Base-by-base conservation (phyloP, 2,329 filamentous ascomycete genomes). In the Fusarium sp. region DNA sequence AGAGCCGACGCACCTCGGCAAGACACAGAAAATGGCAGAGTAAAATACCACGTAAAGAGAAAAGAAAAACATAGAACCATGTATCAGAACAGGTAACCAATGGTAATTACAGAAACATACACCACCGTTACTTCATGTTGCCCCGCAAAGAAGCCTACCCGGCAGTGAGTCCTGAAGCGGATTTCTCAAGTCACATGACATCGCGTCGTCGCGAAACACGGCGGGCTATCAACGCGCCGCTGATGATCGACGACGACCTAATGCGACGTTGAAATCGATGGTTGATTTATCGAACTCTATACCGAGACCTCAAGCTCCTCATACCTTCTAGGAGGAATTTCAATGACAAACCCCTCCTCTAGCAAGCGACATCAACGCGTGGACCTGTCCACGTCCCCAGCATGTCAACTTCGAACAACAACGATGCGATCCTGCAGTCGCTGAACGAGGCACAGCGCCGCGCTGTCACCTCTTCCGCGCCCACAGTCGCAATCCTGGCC, bases 401-500 rank as follows among this genome's bases (percentile, higher is more conserved):
- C 65, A 80, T 80, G 78, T 61, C 74, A 43, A 58, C 66, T 51
- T 43, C 72, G 28, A 69, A 61, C 46, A 46, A 58, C 37, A 73
- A 79, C 59, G 55, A 72, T 65, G 30, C 78, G 52, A 80, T 88
- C 54, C 78, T 90, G 64, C 76, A 78, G 59, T 85, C 83, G 47
- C 80, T 90, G 31, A 90, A 90, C 69, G 72, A 81, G 40, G 88
- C 88, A 15, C 88, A 90, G 77, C 79, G 82, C 28, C 85, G 83
- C 10, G 88, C 88, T 4, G 88, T 90, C 34, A 86, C 83, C 18
- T 89, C 88, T 6, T 72, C 78, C 34, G 81, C 85, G 3, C 72
- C 82, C 9, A 90, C 88, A 0, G 87, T 92, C 16, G 90, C 90
- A 51, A 92, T 92, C 60, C 81, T 92, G 44, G 90, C 90, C 40